A percentile compares a stretch with the other conserved stretches of the same genome.
These are phyloP conservation scores for Cladosporium sp. DNA, from an alignment of 2,329 filamentous ascomycete species.

Conservation along the genomic window DNA sequence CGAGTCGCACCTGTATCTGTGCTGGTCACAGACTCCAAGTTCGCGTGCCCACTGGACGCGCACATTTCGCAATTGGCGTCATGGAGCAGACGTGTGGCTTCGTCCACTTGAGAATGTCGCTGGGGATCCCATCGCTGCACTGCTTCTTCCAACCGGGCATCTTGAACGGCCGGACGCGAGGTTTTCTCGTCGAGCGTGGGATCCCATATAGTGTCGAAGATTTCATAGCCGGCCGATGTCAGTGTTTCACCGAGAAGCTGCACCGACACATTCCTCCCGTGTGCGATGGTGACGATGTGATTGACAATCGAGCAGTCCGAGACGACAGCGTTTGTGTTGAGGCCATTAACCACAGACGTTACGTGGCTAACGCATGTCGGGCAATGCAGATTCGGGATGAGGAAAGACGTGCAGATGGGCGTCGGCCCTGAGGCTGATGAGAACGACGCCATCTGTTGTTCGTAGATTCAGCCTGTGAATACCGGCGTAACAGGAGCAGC, in stretches of 20 bases:
- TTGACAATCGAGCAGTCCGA: slow-evolving; percentile 66
- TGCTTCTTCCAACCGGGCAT: slow-evolving; percentile 13
- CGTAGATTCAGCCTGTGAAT: neutral
- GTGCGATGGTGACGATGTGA: slow-evolving; percentile 56
- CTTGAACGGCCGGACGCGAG: neutral
- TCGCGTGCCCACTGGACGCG: slow-evolving; percentile 52
- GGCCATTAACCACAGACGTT: slow-evolving; percentile 39
- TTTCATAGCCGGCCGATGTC: slow-evolving; percentile 32
- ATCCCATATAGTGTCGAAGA: slow-evolving; percentile 12
- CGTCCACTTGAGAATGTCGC: slow-evolving; percentile 6
- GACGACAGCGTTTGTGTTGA: slow-evolving; percentile 47
- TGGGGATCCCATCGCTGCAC: slow-evolving; percentile 16
- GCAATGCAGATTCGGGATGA: slow-evolving; percentile 72
- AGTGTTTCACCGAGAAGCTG: slow-evolving; percentile 33
- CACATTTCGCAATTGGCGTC: slow-evolving; percentile 71
- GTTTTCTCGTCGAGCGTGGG: neutral
- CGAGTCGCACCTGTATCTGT: slow-evolving; percentile 32
- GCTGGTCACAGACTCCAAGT: neutral
- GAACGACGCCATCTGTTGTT: neutral
- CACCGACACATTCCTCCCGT: neutral
- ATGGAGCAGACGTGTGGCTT: slow-evolving; percentile 3
- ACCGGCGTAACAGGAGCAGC: neutral
- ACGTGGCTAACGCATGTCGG: slow-evolving; percentile 67
- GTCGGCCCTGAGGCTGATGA: neutral
- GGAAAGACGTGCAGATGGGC: slow-evolving; percentile 47